phyloP scores from a whole-genome alignment of 2,329 filamentous ascomycete species.

The Microcyclospora pomicola region DNA sequence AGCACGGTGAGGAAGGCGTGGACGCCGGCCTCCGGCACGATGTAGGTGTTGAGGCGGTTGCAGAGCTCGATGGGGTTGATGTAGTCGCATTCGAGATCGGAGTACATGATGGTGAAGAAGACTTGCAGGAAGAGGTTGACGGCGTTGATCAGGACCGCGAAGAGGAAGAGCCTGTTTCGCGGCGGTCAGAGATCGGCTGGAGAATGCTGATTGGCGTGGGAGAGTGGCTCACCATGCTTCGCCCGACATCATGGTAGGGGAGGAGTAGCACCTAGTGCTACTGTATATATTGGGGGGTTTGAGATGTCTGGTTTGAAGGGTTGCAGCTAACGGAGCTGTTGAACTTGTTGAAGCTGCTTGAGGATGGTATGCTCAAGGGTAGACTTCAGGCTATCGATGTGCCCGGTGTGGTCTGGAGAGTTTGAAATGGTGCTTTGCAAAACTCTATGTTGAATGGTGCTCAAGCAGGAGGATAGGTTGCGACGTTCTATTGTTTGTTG shows the following conservation, averaged over 20 bases:
- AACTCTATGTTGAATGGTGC: too few species aligned
- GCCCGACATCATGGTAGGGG: slow-evolving; percentile 22
- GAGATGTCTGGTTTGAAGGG: too few species aligned
- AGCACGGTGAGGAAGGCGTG: slow-evolving; percentile 91
- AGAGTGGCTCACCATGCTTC: slow-evolving; percentile 22
- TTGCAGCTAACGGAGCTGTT: too few species aligned
- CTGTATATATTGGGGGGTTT: too few species aligned
- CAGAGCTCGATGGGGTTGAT: slow-evolving; percentile 99
- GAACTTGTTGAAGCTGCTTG: too few species aligned
- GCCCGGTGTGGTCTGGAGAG: too few species aligned
- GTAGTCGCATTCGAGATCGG: slow-evolving; percentile 98
- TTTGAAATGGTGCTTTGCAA: too few species aligned
- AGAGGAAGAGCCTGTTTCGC: slow-evolving; percentile 66
- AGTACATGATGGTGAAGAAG: slow-evolving; percentile 99
- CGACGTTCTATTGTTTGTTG: too few species aligned
- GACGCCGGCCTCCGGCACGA: slow-evolving; percentile 93
- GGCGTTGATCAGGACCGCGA: slow-evolving; percentile 97
- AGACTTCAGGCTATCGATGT: too few species aligned
- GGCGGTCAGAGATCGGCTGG: slow-evolving; percentile 1
- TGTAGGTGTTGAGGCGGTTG: slow-evolving; percentile 99
- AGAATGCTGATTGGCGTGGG: slow-evolving; percentile 1
- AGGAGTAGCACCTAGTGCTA: too few species aligned
- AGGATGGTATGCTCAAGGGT: too few species aligned
- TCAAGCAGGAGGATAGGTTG: too few species aligned
- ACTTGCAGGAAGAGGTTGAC: slow-evolving; percentile 99